Evolutionary conservation across 345 rosid genomes (phyloP).

Genomic region (Brassica incana): DNA sequence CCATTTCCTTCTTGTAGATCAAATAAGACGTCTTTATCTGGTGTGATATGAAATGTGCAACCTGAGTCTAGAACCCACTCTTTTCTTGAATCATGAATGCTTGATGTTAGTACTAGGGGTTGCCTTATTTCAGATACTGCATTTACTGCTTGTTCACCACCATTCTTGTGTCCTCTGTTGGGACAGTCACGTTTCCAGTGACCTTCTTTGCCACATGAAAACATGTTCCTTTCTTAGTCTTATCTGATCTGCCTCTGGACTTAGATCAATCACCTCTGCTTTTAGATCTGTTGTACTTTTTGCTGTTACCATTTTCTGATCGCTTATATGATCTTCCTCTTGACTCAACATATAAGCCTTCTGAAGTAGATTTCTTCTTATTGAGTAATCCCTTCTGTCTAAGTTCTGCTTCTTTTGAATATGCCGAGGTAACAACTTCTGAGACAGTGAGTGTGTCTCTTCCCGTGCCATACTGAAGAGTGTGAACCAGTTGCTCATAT

Average conservation of each 20-base stretch:
- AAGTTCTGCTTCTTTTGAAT: no score
- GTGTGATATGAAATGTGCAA: background rate
- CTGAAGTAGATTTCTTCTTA: no score
- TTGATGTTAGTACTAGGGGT: background rate
- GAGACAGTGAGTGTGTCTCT: no score
- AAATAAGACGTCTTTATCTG: background rate
- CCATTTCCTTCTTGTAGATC: background rate
- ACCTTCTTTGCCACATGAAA: background rate
- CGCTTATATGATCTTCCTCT: no score
- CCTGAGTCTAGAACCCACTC: background rate
- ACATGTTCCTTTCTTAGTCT: background rate
- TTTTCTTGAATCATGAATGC: background rate
- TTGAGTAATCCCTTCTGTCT: no score
- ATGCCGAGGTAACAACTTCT: no score
- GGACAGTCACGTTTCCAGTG: background rate
- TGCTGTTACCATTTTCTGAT: background rate
- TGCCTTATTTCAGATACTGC: background rate
- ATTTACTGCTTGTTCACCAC: background rate
- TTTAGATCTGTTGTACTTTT: background rate
- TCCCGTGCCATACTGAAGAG: no score
- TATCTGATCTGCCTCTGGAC: background rate
- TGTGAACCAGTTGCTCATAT: no score
- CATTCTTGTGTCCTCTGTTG: background rate
- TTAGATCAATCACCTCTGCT: background rate
- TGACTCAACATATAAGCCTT: no score